These are phyloP conservation scores for Fusarium sp. DNA, from an alignment of 2,329 filamentous ascomycete species.

Conservation along the genomic window DNA sequence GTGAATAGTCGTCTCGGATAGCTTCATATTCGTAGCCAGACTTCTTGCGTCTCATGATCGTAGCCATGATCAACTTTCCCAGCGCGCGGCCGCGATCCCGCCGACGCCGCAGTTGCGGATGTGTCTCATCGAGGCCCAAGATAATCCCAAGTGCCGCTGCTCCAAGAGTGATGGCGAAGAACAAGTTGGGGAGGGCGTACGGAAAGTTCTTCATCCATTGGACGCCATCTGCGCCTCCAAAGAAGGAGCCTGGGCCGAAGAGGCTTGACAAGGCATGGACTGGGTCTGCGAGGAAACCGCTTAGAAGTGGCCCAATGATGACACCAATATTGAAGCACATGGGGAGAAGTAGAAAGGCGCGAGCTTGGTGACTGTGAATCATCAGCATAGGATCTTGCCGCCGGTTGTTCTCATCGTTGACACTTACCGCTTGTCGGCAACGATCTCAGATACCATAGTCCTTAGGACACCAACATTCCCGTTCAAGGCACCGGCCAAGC, in stretches of 20 bases:
- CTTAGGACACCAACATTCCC: conserved; percentile 36
- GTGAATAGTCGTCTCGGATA: not conserved
- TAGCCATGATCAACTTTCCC: not conserved
- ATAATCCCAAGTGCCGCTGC: not conserved
- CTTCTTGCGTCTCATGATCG: not conserved
- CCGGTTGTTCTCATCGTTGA: not conserved
- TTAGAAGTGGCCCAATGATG: conserved; percentile 40
- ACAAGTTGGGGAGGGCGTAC: not conserved
- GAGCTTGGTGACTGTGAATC: conserved; percentile 17
- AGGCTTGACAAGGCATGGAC: conserved; percentile 10
- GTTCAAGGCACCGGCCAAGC: conserved; percentile 33
- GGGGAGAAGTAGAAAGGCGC: conserved; percentile 36
- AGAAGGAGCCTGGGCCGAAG: not conserved
- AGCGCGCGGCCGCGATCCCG: not conserved
- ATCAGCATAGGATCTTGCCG: not conserved
- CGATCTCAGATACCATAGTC: conserved; percentile 39
- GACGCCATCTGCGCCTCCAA: not conserved
- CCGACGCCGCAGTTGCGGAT: not conserved
- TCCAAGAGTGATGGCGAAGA: not conserved
- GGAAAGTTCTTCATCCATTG: not conserved
- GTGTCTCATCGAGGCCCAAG: not conserved
- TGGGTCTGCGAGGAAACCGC: conserved; percentile 41
- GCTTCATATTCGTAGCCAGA: not conserved
- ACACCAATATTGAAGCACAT: conserved; percentile 40
- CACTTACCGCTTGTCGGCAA: conserved; percentile 31